phyloP scores from a whole-genome alignment of 306 rosid genomes.

The Morella rubra region DNA sequence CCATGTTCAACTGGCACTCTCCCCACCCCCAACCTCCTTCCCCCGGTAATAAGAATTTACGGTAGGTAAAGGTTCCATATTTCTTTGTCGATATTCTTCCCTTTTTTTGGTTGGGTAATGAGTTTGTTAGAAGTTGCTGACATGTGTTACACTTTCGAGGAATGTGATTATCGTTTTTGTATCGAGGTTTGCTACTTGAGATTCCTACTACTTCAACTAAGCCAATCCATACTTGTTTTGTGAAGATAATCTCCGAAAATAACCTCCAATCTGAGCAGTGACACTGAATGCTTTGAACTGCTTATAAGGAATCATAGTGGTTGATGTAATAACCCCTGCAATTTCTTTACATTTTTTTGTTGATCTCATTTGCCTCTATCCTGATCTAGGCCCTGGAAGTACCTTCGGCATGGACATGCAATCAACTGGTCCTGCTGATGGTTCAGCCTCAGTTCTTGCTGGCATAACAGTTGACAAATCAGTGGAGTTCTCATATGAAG shows the following conservation, averaged over 20 bases:
- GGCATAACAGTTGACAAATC: slow-evolving; percentile 67
- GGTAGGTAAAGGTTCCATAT: background rate
- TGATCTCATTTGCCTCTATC: slow-evolving; percentile 8
- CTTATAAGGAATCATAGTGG: background rate
- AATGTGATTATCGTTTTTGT: background rate
- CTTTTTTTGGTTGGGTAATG: background rate
- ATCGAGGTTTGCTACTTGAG: background rate
- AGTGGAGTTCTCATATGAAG: slow-evolving; percentile 71
- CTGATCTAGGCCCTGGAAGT: slow-evolving; percentile 41
- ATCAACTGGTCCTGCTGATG: slow-evolving; percentile 30
- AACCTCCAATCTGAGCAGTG: slow-evolving; percentile 10
- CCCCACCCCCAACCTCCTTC: too few species aligned
- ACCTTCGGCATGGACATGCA: slow-evolving; percentile 46
- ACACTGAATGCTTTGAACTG: slow-evolving; percentile 6
- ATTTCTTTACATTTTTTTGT: background rate
- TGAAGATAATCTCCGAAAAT: slow-evolving; percentile 4
- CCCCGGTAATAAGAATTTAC: too few species aligned
- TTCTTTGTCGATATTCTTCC: background rate
- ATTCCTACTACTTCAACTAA: background rate
- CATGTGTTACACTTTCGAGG: background rate
- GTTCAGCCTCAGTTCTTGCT: slow-evolving; percentile 41
- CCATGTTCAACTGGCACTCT: too few species aligned
- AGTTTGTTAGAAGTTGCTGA: background rate
- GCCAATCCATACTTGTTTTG: background rate
- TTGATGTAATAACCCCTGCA: background rate